Base-by-base conservation (phyloP, 1,284 basidiomycete species). In the Trichosporon ovoides region DNA sequence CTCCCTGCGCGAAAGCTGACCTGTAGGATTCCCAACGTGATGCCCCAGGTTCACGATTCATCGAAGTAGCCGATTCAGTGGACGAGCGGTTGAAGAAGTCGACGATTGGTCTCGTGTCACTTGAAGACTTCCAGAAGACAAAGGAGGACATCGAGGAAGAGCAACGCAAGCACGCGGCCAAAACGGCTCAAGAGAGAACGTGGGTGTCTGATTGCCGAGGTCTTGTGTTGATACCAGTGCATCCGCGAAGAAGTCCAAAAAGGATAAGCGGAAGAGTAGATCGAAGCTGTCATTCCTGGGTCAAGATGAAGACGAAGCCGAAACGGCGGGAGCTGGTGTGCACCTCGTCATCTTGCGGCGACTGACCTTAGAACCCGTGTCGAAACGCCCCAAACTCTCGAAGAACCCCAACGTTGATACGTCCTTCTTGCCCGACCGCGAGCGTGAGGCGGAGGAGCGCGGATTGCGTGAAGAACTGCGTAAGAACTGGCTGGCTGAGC, bases 331-430 rank as follows among this genome's bases (percentile, higher is more conserved):
- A 5, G 9, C 19, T 43, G 19, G 19, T 31, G 28, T 5, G 28
- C 28, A 31, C 5, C 28, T 31, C 28, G 4, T 31, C 9, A 31
- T 9, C 28, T 31, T 4, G 5, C 4, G 9, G 28, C 28, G 28
- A 31, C 28, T 28, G 24, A 48, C 43, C 16, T 28, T 16, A 22
- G 43, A 28, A 24, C 43, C 43, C 5, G 43, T n/a, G 43, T 48
- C 43, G 14, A 48, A 48, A 14, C 43, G 43, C 58, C 52, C 38
- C 61, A 92, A 89, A 74, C 84, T 91, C 48, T 84, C 88, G 70
- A 98, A 98, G 81, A 98, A 98, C 68, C 96, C 96, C 0, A 82
- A 86, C 53, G 95, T 98, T 36, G 96, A 98, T 73, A 99, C 96
- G 0, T 97, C 94, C 1, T 99, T 99, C 80, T 82, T 99, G 9